Evolutionary conservation across 2,329 filamentous ascomycete genomes (phyloP), one percentile per base, ranked within the genome.

Genomic region (Colletotrichum trifolii): DNA sequence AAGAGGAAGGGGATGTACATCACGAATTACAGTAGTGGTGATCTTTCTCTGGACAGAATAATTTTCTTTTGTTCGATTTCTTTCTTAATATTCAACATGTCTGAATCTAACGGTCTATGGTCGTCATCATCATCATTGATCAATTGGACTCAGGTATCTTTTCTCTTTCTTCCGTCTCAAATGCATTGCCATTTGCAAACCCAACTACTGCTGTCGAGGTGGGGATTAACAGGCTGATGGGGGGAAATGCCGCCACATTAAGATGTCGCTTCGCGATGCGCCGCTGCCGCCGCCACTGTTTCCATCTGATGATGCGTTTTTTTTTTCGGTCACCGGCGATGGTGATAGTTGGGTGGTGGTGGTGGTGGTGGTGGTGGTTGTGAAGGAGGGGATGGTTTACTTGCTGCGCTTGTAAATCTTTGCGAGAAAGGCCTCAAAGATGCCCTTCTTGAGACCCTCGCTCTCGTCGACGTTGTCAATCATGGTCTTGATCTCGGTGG

Each of bases 361-460:
- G 47, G 8, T 12, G 33, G 9, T 35, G 47, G 47, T 49, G 47
- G 11, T 35, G n/a, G n/a, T 17, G 17, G 17, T 17, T 11, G 47
- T 35, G 33, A 39, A 15, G 59, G 60, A 53, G 25, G 48, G 10
- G 6, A 8, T 17, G 17, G 17, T 69, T 78, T 92, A 98, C 82
- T 97, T 98, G 87, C 88, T 96, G 76, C 96, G 87, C 89, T 97
- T 97, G 87, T 98, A 98, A 76, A 99, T 98, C 87, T 99, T 99
- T 79, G 85, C 84, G 69, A 99, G 83, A 85, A 98, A 99, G 48
- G 87, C 86, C 73, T 97, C 91, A 71, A 98, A 97, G 45, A 98
- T 87, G 65, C 85, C 87, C 86, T 93, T 96, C 87, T 96, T 97
- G 74, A 99, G 81, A 13, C 96, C 96, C 69, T 91, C 87, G 67